Base-by-base conservation (phyloP, 805 yeast species). In the Tetrapisispora arboricola region DNA sequence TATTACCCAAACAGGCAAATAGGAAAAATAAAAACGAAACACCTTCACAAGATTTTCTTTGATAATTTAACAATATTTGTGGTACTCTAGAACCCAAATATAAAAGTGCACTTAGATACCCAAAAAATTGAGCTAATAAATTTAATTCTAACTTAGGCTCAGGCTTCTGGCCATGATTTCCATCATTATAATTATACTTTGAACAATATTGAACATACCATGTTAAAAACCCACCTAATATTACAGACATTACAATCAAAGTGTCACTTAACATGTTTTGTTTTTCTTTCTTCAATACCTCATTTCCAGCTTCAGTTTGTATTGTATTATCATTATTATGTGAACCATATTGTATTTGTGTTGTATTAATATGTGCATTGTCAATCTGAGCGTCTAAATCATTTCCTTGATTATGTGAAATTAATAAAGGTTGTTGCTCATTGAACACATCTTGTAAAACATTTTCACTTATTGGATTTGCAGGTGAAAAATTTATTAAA, bases 1-100 rank as follows among this genome's bases (percentile, higher is more conserved):
- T 67, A 59, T 90, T 92, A 36, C 98, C 98, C 42, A 90, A 66
- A 60, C 96, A 87, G 17, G 98, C 97, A 70, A 92, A 90, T 18
- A 92, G 65, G 64, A 90, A 90, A 63, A 92, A 90, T 70, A 90
- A 71, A 55, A 92, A 85, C 10, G 95, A 85, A 37, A 90, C 84
- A 19, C 97, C 97, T 46, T 92, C 97, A 58, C 96, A 87, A 2
- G 94, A 82, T 63, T 87, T 88, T 55, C 96, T 73, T 58, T 80
- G 71, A 56, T 72, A 85, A 63, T 92, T 92, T 45, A 90, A 70
- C 44, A 85, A 60, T 40, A 92, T 85, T 64, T 92, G 98, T 1
- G 98, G 98, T 22, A 92, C 64, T 51, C 98, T 71, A 15, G 97
- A 88, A 2, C 95, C 95, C 45, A 90, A 64, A 54, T 84, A 84